Evolutionary conservation across 129 eudicot species (phyloP).

Genomic region (Arctium minus): DNA sequence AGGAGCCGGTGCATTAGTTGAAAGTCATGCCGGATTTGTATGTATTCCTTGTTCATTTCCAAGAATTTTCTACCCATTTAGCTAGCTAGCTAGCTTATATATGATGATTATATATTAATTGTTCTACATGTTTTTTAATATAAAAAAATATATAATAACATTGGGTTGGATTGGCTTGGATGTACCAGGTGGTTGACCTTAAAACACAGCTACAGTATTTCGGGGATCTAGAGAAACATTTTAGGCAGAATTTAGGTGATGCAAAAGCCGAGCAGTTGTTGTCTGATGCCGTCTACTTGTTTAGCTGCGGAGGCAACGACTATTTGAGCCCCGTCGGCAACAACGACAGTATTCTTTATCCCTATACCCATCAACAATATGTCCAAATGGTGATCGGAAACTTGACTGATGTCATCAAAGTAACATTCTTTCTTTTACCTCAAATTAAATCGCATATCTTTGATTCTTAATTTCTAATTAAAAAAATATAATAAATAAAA

Average conservation of each 20-base stretch:
- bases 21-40: slow-evolving; percentile 48
- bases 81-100: neutral
- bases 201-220: slow-evolving; percentile 32
- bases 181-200: slow-evolving; percentile 30
- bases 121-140: neutral
- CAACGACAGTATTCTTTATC: slow-evolving; percentile 18
- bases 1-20: slow-evolving; percentile 49
- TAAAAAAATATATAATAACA: neutral
- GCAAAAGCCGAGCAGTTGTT: slow-evolving; percentile 14
- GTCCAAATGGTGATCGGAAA: slow-evolving; percentile 38
- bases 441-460: neutral
- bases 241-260: slow-evolving; percentile 26
- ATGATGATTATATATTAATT: no score
- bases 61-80: neutral
- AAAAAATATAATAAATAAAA: neutral
- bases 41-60: neutral
- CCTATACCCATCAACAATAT: slow-evolving; percentile 23
- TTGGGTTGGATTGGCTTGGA: neutral
- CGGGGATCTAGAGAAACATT: slow-evolving; percentile 11
- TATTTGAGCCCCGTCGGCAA: slow-evolving; percentile 22
- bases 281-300: slow-evolving; percentile 38
- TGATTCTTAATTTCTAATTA: neutral
- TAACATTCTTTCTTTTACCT: neutral
- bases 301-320: slow-evolving; percentile 39
- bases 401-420: slow-evolving; percentile 28